Base-by-base conservation (phyloP, 2,329 filamentous ascomycete species). In the Didymella sp. region DNA sequence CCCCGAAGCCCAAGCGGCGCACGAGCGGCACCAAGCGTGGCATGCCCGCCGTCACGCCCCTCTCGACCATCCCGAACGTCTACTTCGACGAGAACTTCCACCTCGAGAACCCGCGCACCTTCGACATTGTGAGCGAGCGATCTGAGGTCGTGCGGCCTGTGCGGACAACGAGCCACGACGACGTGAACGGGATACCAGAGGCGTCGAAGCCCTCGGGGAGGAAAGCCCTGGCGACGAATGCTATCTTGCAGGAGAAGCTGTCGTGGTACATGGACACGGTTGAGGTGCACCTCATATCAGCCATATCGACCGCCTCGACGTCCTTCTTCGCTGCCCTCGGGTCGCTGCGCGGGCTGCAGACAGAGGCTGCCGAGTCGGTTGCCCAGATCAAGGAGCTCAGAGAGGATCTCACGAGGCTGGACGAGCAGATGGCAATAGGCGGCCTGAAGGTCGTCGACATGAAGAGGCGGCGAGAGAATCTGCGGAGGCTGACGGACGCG, bases 231-330 rank as follows among this genome's bases (percentile, higher is more conserved):
- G 94, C 94, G 7, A 97, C 93, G 0, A 99, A 99, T 77, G 95
- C 95, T 0, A 99, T 99, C 56, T 77, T 99, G 31, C 95, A 99
- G 74, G 95, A 99, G 77, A 99, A 99, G 77, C 81, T 99, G 12
- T 98, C 95, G 0, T 99, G 95, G 95, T 99, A 99, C 75, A 96
- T 99, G 92, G 95, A 99, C 74, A 99, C 95, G 0, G 92, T 99
- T 21, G 95, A 99, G 74, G 92, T 99, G 51, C 95, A 99, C 73
- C 81, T 99, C 7, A 97, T 99, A 67, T 92, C 91, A 28, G 96
- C 93, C 0, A 99, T 99, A 61, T 98, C 94, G 2, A 92, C 91
- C 0, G 95, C 95, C 1, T 98, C 95, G 0, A 92, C 92, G 0
- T 96, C 94, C 0, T 99, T 99, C 76, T 99, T 99, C 70, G 93